Percentiles rank a stretch among this genome's conserved stretches.
phyloP scores from a whole-genome alignment of 257 asterid species.

The Anisodus acutangulus region DNA sequence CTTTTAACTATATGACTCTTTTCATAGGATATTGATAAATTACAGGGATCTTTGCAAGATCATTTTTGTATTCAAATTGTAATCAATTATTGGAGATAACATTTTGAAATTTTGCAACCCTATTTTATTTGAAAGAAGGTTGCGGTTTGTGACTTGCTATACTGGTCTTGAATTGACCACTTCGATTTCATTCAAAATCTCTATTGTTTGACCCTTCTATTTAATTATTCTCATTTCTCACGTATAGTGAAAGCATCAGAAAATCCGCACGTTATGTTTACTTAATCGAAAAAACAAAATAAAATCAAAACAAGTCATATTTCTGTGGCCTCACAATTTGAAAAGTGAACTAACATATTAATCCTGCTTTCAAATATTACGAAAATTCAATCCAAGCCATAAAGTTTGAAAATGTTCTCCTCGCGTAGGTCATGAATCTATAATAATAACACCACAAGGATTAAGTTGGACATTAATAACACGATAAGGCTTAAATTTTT shows the following conservation, averaged over 20 bases:
- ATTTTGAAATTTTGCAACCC: too few relatives aligned
- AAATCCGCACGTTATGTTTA: slow-evolving; percentile 31
- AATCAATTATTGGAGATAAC: too few relatives aligned
- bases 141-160: too few relatives aligned
- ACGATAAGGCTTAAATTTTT: neutral
- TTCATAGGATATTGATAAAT: too few relatives aligned
- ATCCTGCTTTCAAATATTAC: slow-evolving; percentile 7
- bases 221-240: neutral
- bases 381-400: neutral
- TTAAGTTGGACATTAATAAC: neutral
- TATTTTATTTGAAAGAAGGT: too few relatives aligned
- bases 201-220: neutral
- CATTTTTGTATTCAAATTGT: too few relatives aligned
- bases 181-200: neutral
- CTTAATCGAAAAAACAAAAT: slow-evolving; percentile 35
- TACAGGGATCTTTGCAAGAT: too few relatives aligned
- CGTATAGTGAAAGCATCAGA: neutral
- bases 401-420: neutral
- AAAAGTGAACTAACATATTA: slow-evolving; percentile 30
- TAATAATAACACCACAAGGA: neutral
- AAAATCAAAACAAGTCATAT: slow-evolving; percentile 44
- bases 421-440: neutral
- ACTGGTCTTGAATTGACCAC: too few relatives aligned
- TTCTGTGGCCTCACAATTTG: slow-evolving; percentile 34
- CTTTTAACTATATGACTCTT: too few relatives aligned